A percentile compares a stretch with the other conserved stretches of the same genome.
Conservation (phyloP, 1,139 yeast species). For the Nadsonia commutata region DNA sequence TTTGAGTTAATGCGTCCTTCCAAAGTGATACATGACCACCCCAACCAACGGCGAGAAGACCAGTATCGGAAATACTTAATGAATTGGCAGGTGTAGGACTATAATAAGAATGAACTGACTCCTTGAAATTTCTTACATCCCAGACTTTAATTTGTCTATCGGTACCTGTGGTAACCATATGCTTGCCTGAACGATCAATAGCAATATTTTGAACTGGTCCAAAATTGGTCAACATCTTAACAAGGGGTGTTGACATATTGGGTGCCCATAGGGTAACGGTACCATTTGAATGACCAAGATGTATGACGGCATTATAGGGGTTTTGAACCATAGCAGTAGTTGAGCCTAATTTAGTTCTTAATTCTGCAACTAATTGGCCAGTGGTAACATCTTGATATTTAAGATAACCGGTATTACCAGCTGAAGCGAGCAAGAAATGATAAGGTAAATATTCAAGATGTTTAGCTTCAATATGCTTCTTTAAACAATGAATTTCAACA, state of each 20-base stretch:
- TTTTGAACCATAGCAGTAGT: slow-evolving; percentile 79
- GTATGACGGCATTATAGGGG: slow-evolving; percentile 92
- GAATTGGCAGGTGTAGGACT: slow-evolving; percentile 82
- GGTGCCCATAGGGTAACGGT: slow-evolving; percentile 93
- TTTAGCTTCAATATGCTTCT: slow-evolving; percentile 78
- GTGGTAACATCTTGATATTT: slow-evolving; percentile 94
- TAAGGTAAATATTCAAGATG: slow-evolving; percentile 80
- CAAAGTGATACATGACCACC: slow-evolving; percentile 79
- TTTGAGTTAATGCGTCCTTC: slow-evolving; percentile 30
- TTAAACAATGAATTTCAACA: slow-evolving; percentile 77
- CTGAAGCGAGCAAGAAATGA: slow-evolving; percentile 75
- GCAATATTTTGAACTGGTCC: slow-evolving; percentile 86
- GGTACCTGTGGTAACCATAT: slow-evolving; percentile 88
- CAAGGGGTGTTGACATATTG: slow-evolving; percentile 71
- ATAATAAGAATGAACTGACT: slow-evolving; percentile 47
- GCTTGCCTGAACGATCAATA: slow-evolving; percentile 79
- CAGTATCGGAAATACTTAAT: slow-evolving; percentile 73
- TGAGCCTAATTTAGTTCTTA: slow-evolving; percentile 80
- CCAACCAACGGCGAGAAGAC: slow-evolving; percentile 79
- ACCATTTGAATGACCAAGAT: slow-evolving; percentile 88
- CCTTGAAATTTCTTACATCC: slow-evolving; percentile 76
- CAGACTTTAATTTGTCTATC: slow-evolving; percentile 78
- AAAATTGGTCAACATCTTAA: slow-evolving; percentile 60
- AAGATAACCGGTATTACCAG: slow-evolving; percentile 77
- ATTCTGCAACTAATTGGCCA: slow-evolving; percentile 71